A percentile compares a stretch with the other conserved stretches of the same genome.
Conservation (phyloP, 2,329 filamentous ascomycete species). For the Lasiodiplodia gonubiensis region DNA sequence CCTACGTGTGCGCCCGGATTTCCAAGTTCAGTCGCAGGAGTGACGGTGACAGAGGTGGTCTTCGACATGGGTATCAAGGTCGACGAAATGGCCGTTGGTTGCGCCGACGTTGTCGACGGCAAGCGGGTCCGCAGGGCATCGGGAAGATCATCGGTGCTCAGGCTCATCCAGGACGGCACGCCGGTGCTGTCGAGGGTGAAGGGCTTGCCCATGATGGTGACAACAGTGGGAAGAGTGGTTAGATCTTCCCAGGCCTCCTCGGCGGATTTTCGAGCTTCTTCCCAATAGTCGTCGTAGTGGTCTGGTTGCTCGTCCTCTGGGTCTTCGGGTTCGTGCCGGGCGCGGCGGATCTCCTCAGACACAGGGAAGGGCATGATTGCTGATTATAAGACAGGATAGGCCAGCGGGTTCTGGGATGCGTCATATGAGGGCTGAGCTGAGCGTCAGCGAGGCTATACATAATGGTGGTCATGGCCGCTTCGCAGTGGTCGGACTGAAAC, state of each 20-base stretch:
- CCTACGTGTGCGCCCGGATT: background rate
- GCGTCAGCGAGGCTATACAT: slow-evolving; percentile 28
- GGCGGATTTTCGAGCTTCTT: background rate
- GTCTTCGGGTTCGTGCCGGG: background rate
- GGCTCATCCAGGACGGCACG: background rate
- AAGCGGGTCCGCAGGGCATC: background rate
- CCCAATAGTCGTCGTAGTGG: background rate
- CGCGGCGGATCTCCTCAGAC: slow-evolving; percentile 8
- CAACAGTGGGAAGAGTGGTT: background rate
- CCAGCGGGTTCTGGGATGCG: background rate
- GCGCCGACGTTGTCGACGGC: too few species aligned
- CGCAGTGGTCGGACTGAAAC: slow-evolving; percentile 1
- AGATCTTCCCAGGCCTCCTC: background rate
- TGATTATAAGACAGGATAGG: slow-evolving; percentile 5
- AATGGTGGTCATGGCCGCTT: slow-evolving; percentile 1
- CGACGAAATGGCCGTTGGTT: background rate
- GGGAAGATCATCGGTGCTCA: background rate
- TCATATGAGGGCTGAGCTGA: slow-evolving; percentile 27
- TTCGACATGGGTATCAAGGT: background rate
- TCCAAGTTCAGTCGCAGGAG: too few species aligned
- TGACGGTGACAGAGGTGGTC: background rate
- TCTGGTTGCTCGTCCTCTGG: background rate
- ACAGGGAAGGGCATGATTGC: background rate
- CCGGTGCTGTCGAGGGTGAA: background rate
- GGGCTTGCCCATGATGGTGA: background rate